Percentiles rank a stretch among this genome's conserved stretches.
Evolutionary conservation across 345 rosid genomes (phyloP).

Genomic region (Mallotus nudiflorus): DNA sequence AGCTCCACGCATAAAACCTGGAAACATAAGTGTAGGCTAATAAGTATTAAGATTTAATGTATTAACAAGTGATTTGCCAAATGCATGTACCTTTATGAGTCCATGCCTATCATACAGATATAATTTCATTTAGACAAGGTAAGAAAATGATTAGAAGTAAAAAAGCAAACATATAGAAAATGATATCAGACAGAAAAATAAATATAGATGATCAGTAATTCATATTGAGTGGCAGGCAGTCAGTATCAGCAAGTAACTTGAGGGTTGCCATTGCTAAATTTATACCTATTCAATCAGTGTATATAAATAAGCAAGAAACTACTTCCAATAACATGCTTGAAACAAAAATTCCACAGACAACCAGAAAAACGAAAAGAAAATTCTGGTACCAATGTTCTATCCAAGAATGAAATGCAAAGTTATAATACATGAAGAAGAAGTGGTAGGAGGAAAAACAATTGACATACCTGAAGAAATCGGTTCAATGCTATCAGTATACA

Average conservation of each 20-base stretch:
- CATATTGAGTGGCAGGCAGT: neutral
- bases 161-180: neutral
- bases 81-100: neutral
- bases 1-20: neutral
- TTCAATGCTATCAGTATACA: constrained; percentile 89
- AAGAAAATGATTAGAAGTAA: neutral
- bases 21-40: neutral
- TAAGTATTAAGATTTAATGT: neutral
- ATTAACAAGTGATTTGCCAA: neutral
- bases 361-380: neutral
- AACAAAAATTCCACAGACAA: neutral
- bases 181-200: neutral
- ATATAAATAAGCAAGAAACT: neutral
- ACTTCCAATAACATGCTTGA: neutral
- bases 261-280: neutral
- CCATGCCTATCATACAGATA: neutral
- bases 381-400: neutral
- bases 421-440: neutral
- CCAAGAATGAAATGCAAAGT: neutral
- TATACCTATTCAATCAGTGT: neutral
- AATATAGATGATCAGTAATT: neutral
- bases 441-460: neutral
- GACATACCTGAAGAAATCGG: constrained; percentile 86
- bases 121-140: too few relatives aligned
- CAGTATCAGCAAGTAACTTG: neutral